Evolutionary conservation across 805 yeast species (phyloP), one percentile per base, ranked within the genome.

Genomic region (Teunomyces stri): DNA sequence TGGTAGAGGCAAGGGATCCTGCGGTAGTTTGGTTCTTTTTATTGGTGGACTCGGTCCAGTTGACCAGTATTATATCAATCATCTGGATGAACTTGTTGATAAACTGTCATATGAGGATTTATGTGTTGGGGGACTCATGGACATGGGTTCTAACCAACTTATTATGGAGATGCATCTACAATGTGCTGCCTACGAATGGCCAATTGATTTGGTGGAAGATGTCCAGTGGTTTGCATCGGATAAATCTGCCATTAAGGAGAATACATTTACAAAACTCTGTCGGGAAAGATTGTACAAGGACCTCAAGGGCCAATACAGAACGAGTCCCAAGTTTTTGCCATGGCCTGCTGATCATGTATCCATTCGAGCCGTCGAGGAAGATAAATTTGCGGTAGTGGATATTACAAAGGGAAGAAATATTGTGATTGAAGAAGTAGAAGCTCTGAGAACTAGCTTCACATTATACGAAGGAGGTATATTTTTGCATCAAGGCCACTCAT

Each of bases 401-500:
- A 78, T 85, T 33, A 89, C 97, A 0, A 84, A 85, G 55, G 81
- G 81, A 27, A 70, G 90, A 45, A 87, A 88, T 60, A 68, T 79
- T 5, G 85, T 92, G 2, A 84, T 94, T 28, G 99, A 94, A 65
- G 91, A 86, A 56, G 80, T 94, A 16, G 98, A 94, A 59, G 88
- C 87, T 5, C 84, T 89, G 34, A 75, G 99, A 57, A 88, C 95
- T 0, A 84, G 90, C 46, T 94, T 94, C 64, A 89, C 98, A 0
- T 61, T 92, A 1, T 94, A 94, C 64, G 84, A 80, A 59, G 99
- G 99, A 1, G 99, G 94, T 0, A 90, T 94, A 2, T 90, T 87
- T 54, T 79, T 92, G 37, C 97, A 94, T 61, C 98, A 94, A 65
- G 99, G 99, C 5, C 77, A 80, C 51, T 89, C 97, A 0, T 92